These are phyloP conservation scores for Gyrodon lividus DNA, from an alignment of 768 basidiomycete genomes.

Conservation along the genomic window DNA sequence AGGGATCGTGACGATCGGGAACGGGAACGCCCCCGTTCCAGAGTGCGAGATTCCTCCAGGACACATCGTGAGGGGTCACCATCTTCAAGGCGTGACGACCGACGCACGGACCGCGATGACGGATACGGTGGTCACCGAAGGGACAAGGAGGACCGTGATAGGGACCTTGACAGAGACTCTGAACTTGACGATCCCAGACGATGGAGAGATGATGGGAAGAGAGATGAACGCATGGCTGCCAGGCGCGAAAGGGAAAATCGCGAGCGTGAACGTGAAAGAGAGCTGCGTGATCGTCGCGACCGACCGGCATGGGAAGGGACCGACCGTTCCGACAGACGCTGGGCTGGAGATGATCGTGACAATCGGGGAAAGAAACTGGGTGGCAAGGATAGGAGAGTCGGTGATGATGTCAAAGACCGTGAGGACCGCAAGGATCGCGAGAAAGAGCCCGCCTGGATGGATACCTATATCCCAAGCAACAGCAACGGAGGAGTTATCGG, in stretches of 20 bases:
- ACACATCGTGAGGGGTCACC: slow-evolving; percentile 57
- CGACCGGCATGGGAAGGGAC: slow-evolving; percentile 48
- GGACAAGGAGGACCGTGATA: slow-evolving; percentile 39
- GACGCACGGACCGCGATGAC: slow-evolving; percentile 36
- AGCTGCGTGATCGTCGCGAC: slow-evolving; percentile 45
- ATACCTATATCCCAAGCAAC: slow-evolving; percentile 71
- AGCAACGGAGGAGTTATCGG: slow-evolving; percentile 62
- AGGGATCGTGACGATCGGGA: slow-evolving; percentile 62
- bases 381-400: slow-evolving; percentile 58
- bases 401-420: slow-evolving; percentile 48
- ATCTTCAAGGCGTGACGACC: slow-evolving; percentile 44
- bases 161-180: slow-evolving; percentile 45
- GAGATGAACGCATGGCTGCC: slow-evolving; percentile 70
- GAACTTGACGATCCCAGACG: slow-evolving; percentile 67
- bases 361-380: slow-evolving; percentile 54
- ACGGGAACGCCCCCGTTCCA: slow-evolving; percentile 65
- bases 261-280: slow-evolving; percentile 36
- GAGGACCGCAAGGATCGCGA: slow-evolving; percentile 58
- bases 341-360: slow-evolving; percentile 72
- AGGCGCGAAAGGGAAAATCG: slow-evolving; percentile 54
- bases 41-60: slow-evolving; percentile 61
- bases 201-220: slow-evolving; percentile 82
- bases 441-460: slow-evolving; percentile 93
- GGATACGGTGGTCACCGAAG: slow-evolving; percentile 18
- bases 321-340: slow-evolving; percentile 49